Conservation (phyloP, 805 yeast genomes). For the Millerago galiae region DNA sequence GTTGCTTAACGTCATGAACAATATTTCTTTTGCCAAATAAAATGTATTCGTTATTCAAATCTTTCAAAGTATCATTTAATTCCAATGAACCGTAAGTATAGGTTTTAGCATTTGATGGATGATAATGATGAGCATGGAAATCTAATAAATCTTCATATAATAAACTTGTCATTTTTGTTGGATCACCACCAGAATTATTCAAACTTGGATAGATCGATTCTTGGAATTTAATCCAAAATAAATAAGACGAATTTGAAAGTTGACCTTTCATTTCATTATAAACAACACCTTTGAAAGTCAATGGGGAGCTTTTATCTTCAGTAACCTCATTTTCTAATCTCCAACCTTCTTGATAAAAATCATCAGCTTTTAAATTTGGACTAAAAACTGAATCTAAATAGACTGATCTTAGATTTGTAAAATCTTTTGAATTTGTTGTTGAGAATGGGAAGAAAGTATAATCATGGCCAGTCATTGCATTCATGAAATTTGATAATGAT, state of each 20-base stretch:
- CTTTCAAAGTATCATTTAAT: conserved; percentile 50
- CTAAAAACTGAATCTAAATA: conserved; percentile 82
- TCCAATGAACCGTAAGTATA: conserved; percentile 84
- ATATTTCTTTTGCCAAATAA: conserved; percentile 47
- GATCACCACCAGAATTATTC: conserved; percentile 94
- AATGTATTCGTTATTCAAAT: conserved; percentile 44
- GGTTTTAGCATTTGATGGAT: conserved; percentile 83
- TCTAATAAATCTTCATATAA: conserved; percentile 68
- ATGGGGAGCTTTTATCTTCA: conserved; percentile 50
- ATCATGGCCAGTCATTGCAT: conserved; percentile 98
- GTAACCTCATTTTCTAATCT: conserved; percentile 71
- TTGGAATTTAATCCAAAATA: conserved; percentile 78
- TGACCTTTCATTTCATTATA: conserved; percentile 99
- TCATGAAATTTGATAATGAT: conserved; percentile 94
- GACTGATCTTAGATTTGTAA: conserved; percentile 74
- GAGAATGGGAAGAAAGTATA: conserved; percentile 95
- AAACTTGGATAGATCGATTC: conserved; percentile 79
- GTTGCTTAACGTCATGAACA: conserved; percentile 24
- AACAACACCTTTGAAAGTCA: conserved; percentile 89
- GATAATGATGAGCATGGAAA: conserved; percentile 73
- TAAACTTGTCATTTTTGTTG: conserved; percentile 67
- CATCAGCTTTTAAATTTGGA: conserved; percentile 72
- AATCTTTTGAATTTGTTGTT: conserved; percentile 83
- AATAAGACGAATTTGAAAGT: conserved; percentile 79
- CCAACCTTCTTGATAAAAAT: conserved; percentile 97